These are phyloP conservation scores for Poa annua DNA, from an alignment of 176 grass and related monocot genomes.

Conservation along the genomic window DNA sequence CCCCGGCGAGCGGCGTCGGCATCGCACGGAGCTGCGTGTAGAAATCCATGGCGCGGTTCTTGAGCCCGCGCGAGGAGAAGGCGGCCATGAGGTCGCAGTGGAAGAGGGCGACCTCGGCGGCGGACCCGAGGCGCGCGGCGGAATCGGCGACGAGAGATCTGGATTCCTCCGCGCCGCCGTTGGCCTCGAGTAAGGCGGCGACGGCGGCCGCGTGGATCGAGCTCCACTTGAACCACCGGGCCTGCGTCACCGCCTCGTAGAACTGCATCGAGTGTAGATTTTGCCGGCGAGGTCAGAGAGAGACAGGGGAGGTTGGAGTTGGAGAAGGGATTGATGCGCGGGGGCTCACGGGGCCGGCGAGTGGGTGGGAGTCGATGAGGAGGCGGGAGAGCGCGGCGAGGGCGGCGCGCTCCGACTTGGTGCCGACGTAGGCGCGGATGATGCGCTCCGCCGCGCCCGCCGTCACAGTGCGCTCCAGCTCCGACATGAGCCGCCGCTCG, in stretches of 20 bases:
- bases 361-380: constrained; percentile 68
- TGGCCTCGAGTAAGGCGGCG: constrained; percentile 57
- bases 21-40: constrained; percentile 51
- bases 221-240: constrained; percentile 83
- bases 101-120: constrained; percentile 54
- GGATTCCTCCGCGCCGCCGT: constrained; percentile 47
- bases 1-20: constrained; percentile 43
- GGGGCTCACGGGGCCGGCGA: constrained; percentile 54
- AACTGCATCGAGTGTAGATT: constrained; percentile 44
- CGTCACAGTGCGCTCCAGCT: constrained; percentile 66
- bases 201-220: constrained; percentile 64
- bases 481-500: constrained; percentile 68
- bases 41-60: constrained; percentile 46
- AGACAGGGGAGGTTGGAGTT: no score
- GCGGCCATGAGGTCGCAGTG: constrained; percentile 80
- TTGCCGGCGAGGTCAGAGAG: neutral
- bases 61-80: constrained; percentile 71
- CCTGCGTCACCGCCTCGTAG: constrained; percentile 69
- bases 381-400: constrained; percentile 79
- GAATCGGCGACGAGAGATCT: constrained; percentile 61
- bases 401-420: constrained; percentile 75
- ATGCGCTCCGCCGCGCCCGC: constrained; percentile 66
- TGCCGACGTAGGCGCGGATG: constrained; percentile 70
- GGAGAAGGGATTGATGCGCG: neutral
- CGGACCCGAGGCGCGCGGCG: constrained; percentile 49